These are phyloP conservation scores for Botrytis cinerea DNA, from an alignment of 2,329 filamentous ascomycete genomes.

Conservation along the genomic window DNA sequence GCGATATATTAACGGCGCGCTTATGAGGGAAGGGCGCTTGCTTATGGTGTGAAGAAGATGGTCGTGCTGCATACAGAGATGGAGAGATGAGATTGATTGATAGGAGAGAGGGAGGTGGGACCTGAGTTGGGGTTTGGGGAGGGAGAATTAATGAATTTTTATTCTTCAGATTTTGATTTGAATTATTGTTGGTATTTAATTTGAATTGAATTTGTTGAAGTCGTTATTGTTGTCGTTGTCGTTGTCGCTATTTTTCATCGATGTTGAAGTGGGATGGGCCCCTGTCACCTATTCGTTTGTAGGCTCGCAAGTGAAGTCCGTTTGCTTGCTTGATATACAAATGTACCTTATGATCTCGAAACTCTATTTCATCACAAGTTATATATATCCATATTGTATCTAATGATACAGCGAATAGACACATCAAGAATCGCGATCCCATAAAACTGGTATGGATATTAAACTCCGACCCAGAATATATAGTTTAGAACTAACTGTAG, in stretches of 20 bases:
- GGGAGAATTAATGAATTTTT: background rate
- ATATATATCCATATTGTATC: background rate
- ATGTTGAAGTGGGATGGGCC: background rate
- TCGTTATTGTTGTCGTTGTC: background rate
- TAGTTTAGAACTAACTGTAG: background rate
- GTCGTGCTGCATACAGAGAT: background rate
- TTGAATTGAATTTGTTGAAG: too few species aligned
- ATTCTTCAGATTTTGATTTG: background rate
- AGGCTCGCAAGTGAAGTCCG: background rate
- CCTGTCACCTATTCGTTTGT: background rate
- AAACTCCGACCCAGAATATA: background rate
- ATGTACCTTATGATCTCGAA: background rate
- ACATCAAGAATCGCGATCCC: background rate
- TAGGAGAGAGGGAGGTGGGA: background rate
- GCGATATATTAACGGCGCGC: background rate
- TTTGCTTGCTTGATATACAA: background rate
- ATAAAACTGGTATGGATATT: background rate
- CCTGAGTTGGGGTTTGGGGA: background rate
- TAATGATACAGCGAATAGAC: background rate
- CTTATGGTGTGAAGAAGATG: background rate
- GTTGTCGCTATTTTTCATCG: background rate
- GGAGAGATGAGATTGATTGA: background rate
- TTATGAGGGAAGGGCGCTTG: background rate
- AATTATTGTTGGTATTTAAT: too few species aligned
- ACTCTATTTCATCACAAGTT: background rate